A percentile compares a stretch with the other conserved stretches of the same genome.
These are phyloP conservation scores for Chalciporus sphaerocephalus DNA, from an alignment of 768 basidiomycete genomes.

Conservation along the genomic window DNA sequence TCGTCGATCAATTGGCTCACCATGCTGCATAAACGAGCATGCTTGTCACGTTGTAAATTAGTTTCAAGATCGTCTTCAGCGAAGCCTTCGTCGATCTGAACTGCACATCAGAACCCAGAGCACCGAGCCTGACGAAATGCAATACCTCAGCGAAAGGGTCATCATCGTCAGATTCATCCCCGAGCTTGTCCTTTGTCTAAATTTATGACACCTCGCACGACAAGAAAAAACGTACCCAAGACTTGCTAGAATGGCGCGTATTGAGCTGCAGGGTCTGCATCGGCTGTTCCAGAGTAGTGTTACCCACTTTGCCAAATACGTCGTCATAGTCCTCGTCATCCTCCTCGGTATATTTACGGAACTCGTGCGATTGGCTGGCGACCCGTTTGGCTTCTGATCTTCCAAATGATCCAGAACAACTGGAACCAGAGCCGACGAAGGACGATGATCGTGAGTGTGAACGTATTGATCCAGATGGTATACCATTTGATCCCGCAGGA, in stretches of 20 bases:
- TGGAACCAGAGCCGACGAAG: constrained; percentile 40
- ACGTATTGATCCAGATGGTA: constrained; percentile 26
- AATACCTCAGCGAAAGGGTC: constrained; percentile 93
- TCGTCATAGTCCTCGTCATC: constrained; percentile 95
- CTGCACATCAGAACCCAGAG: constrained; percentile 2
- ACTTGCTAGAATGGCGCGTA: constrained; percentile 82
- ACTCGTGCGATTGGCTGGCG: constrained; percentile 51
- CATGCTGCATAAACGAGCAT: constrained; percentile 76
- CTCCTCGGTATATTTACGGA: constrained; percentile 82
- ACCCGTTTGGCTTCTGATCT: constrained; percentile 56
- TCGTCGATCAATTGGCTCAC: constrained; percentile 86
- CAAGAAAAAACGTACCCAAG: constrained; percentile 58
- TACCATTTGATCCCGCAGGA: constrained; percentile 34
- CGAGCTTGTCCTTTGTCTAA: constrained; percentile 44
- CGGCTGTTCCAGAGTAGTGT: constrained; percentile 51
- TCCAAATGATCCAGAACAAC: constrained; percentile 54
- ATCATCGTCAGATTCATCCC: constrained; percentile 84
- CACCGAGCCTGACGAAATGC: background rate
- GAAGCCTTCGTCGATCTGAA: constrained; percentile 87
- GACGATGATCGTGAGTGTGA: constrained; percentile 61
- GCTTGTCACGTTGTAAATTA: constrained; percentile 89
- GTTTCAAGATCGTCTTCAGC: constrained; percentile 89
- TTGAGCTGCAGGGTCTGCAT: constrained; percentile 79
- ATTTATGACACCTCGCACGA: background rate
- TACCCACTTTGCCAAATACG: constrained; percentile 78